phyloP scores from a whole-genome alignment of 176 grass and related monocot species.

The Stipa capillata region DNA sequence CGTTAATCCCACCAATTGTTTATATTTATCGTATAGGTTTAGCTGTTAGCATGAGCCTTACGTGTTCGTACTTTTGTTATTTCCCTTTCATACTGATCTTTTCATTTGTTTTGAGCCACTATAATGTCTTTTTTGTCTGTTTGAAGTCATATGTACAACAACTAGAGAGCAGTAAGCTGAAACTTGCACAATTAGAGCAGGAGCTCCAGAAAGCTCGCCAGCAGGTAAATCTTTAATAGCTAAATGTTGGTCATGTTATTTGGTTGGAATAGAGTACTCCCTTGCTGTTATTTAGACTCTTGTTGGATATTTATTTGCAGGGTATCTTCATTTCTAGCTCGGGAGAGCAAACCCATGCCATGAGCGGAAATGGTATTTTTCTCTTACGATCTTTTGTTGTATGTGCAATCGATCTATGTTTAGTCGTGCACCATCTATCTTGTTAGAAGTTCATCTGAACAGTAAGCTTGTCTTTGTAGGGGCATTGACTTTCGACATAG shows the following conservation, averaged over 20 bases:
- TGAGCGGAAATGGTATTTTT: slow-evolving; percentile 54
- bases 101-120: not conserved
- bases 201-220: slow-evolving; percentile 67
- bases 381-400: not conserved
- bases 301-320: slow-evolving; percentile 21
- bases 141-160: slow-evolving; percentile 76
- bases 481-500: slow-evolving; percentile 44
- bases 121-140: slow-evolving; percentile 11
- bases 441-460: slow-evolving; percentile 1
- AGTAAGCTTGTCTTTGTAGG: slow-evolving; percentile 24
- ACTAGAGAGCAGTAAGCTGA: slow-evolving; percentile 71
- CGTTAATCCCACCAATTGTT: no score
- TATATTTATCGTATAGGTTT: no score
- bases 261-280: not conserved
- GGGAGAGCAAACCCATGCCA: slow-evolving; percentile 59
- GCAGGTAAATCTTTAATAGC: slow-evolving; percentile 36
- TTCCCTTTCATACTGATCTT: not conserved
- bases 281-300: slow-evolving; percentile 2
- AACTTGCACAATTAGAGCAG: slow-evolving; percentile 69
- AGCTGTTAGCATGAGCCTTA: not conserved
- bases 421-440: slow-evolving; percentile 9
- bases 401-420: not conserved
- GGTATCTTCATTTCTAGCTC: slow-evolving; percentile 78
- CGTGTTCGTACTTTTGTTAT: not conserved
- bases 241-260: not conserved